Evolutionary conservation across 1,284 basidiomycete species (phyloP).

Genomic region (Earliella scabrosa): DNA sequence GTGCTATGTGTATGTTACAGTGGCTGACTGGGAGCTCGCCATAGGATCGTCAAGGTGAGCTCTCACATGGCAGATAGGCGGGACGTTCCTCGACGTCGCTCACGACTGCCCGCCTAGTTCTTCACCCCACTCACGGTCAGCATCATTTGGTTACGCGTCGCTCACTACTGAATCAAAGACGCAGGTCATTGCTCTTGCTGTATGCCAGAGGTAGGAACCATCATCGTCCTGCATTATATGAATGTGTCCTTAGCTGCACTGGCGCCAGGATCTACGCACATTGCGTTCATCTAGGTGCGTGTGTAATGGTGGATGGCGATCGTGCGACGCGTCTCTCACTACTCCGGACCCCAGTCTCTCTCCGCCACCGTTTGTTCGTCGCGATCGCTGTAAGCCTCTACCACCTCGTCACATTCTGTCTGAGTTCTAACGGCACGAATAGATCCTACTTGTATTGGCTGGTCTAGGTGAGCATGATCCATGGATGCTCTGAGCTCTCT

Average conservation of each 20-base stretch:
- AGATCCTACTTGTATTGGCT: neutral
- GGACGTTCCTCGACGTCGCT: too few relatives aligned
- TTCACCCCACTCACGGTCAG: neutral
- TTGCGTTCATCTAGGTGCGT: neutral
- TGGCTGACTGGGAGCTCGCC: neutral
- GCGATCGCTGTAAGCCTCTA: neutral
- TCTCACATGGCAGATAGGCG: too few relatives aligned
- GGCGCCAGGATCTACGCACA: neutral
- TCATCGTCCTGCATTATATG: too few relatives aligned
- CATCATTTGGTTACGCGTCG: neutral
- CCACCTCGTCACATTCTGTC: too few relatives aligned
- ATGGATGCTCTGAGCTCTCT: too few relatives aligned
- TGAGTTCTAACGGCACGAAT: too few relatives aligned
- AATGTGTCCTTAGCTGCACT: too few relatives aligned
- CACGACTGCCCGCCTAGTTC: neutral
- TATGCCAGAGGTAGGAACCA: neutral
- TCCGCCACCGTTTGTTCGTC: neutral
- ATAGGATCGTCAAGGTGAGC: neutral
- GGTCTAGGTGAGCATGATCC: neutral
- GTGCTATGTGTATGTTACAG: too few relatives aligned
- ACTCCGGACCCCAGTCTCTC: neutral
- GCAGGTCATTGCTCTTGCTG: neutral
- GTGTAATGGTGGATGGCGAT: too few relatives aligned
- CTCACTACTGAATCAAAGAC: neutral
- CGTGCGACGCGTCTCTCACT: too few relatives aligned